A percentile compares a stretch with the other conserved stretches of the same genome.
Evolutionary conservation across 1,284 basidiomycete genomes (phyloP).

Genomic region (Cutaneotrichosporon arboriforme): DNA sequence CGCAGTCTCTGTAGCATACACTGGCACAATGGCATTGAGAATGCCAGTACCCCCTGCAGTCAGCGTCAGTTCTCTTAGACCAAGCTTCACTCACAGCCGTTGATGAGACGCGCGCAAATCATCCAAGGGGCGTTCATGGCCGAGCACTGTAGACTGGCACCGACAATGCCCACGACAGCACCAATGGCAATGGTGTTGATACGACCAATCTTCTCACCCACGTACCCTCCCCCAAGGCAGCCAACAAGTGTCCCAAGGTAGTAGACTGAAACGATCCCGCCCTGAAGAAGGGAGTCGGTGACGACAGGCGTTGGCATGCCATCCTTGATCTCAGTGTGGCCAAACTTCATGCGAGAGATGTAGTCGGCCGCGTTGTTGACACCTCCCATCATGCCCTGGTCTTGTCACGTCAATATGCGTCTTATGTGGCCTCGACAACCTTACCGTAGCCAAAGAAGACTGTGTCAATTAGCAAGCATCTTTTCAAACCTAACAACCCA

Average conservation of each 20-base stretch:
- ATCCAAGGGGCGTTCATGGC: slow-evolving; percentile 59
- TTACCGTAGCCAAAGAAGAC: slow-evolving; percentile 29
- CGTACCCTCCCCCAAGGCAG: slow-evolving; percentile 23
- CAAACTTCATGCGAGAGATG: slow-evolving; percentile 24
- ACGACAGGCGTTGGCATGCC: slow-evolving; percentile 45
- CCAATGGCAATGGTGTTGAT: slow-evolving; percentile 57
- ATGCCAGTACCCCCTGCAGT: slow-evolving; percentile 50
- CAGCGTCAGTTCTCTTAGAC: too few relatives aligned
- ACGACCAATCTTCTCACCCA: slow-evolving; percentile 45
- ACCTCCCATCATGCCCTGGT: slow-evolving; percentile 22
- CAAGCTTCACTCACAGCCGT: slow-evolving; percentile 8
- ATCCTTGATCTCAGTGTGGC: slow-evolving; percentile 19
- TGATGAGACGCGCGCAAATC: slow-evolving; percentile 55
- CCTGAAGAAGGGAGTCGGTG: slow-evolving; percentile 52
- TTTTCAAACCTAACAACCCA: too few relatives aligned
- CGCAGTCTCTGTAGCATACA: slow-evolving; percentile 43
- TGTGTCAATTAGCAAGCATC: not conserved
- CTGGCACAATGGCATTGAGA: slow-evolving; percentile 57
- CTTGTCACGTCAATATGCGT: not conserved
- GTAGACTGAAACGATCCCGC: slow-evolving; percentile 34
- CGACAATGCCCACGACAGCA: slow-evolving; percentile 30
- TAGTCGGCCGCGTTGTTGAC: slow-evolving; percentile 29
- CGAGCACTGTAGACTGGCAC: slow-evolving; percentile 60
- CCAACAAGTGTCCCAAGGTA: slow-evolving; percentile 36
- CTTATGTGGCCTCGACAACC: slow-evolving; percentile 6